Conservation (phyloP, 2,329 filamentous ascomycete species). For the Gnomoniopsis sp. region DNA sequence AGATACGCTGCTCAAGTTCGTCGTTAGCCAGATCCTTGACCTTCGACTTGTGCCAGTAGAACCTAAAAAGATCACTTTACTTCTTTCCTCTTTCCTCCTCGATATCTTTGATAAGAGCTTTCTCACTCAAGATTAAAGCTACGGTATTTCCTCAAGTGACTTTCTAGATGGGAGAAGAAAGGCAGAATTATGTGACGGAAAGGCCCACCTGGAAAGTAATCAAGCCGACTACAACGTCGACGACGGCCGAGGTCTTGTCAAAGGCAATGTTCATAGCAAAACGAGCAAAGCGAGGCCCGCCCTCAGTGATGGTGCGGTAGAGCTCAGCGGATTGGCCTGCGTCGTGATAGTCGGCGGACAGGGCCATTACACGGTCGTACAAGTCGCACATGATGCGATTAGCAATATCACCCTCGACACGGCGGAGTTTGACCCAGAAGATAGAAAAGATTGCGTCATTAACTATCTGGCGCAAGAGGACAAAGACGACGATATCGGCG, state of each 20-base stretch:
- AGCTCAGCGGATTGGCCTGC: neutral
- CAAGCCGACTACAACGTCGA: neutral
- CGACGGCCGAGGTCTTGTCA: neutral
- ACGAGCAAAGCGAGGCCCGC: neutral
- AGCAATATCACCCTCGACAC: neutral
- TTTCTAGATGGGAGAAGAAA: too few species aligned
- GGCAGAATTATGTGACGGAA: too few species aligned
- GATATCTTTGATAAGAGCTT: too few species aligned
- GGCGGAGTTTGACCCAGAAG: neutral
- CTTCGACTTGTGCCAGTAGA: too few species aligned
- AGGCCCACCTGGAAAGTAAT: neutral
- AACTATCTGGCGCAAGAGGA: neutral
- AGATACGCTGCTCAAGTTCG: neutral
- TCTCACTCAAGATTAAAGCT: too few species aligned
- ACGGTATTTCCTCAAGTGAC: too few species aligned
- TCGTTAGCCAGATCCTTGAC: too few species aligned
- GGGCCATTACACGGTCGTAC: neutral
- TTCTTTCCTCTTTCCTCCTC: too few species aligned
- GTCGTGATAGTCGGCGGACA: constrained; percentile 1
- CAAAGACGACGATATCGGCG: neutral
- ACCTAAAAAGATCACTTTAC: too few species aligned
- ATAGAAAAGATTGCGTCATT: neutral
- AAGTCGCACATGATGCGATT: neutral
- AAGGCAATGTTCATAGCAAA: neutral
- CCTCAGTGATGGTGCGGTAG: neutral